These are phyloP conservation scores for Gynandropsis gynandra DNA, from an alignment of 345 rosid genomes.

Conservation along the genomic window DNA sequence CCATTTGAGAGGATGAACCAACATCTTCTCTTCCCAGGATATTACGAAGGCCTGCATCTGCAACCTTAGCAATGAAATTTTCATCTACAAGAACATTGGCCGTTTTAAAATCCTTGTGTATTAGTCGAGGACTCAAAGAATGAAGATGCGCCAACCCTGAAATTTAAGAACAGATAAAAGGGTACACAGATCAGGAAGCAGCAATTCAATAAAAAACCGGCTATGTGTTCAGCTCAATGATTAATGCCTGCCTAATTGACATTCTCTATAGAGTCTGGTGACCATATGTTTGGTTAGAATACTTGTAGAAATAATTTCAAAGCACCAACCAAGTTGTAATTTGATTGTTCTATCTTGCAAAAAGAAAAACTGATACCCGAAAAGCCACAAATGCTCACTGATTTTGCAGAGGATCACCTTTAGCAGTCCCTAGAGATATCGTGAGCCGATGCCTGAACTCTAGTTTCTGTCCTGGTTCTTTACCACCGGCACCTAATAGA, in stretches of 20 bases:
- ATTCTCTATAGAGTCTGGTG: too few relatives aligned
- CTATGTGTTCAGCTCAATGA: neutral
- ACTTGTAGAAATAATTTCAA: conserved; percentile 21
- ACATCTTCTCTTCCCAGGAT: conserved; percentile 71
- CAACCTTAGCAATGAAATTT: conserved; percentile 80
- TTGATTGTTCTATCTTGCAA: conserved; percentile 22
- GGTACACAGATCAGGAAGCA: conserved; percentile 26
- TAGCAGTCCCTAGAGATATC: conserved; percentile 89
- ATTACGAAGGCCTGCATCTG: conserved; percentile 83
- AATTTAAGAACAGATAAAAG: conserved; percentile 15
- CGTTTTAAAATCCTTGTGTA: conserved; percentile 89
- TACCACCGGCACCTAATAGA: conserved; percentile 47
- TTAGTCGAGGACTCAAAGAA: conserved; percentile 63
- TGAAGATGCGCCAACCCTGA: conserved; percentile 93
- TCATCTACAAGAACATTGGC: conserved; percentile 92
- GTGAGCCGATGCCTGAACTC: conserved; percentile 92
- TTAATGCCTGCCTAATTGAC: neutral
- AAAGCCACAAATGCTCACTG: conserved; percentile 78
- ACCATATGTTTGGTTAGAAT: too few relatives aligned
- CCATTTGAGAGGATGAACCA: conserved; percentile 66
- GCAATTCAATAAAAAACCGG: conserved; percentile 1
- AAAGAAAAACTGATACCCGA: conserved; percentile 53
- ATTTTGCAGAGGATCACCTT: conserved; percentile 87
- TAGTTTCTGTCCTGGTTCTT: conserved; percentile 61
- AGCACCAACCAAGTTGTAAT: conserved; percentile 6